Conservation (phyloP, 805 yeast genomes). For the Sugiyamaella marilandica region DNA sequence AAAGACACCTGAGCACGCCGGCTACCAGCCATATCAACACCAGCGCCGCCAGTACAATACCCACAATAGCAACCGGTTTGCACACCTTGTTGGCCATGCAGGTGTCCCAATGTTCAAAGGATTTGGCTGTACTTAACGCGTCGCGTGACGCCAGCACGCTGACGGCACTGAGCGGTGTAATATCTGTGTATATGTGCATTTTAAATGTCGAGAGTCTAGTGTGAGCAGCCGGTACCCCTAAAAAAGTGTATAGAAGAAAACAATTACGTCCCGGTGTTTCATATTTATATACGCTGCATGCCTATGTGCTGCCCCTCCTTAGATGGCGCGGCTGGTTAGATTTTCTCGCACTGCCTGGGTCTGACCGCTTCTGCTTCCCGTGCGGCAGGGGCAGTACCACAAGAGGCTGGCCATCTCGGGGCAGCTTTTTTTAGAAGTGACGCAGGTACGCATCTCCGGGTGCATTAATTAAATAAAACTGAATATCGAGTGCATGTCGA, state of each 20-base stretch:
- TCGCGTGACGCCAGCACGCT: slow-evolving; percentile 8
- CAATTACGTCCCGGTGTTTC: background rate
- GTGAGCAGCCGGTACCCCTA: background rate
- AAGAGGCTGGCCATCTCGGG: no score
- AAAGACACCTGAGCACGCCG: slow-evolving; percentile 50
- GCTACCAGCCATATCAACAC: slow-evolving; percentile 52
- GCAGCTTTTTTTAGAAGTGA: background rate
- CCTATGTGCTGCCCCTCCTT: no score
- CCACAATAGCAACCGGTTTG: slow-evolving; percentile 71
- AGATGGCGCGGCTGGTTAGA: no score
- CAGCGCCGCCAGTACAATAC: slow-evolving; percentile 55
- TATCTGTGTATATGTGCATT: background rate
- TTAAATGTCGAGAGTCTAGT: background rate
- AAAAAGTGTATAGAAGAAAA: background rate
- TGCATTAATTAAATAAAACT: slow-evolving; percentile 19
- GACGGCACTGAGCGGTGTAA: background rate
- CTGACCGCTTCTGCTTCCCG: background rate
- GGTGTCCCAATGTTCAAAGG: slow-evolving; percentile 66
- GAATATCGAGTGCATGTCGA: slow-evolving; percentile 78
- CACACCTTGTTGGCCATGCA: slow-evolving; percentile 77
- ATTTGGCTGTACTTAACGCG: slow-evolving; percentile 9
- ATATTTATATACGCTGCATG: background rate
- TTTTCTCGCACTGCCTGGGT: background rate
- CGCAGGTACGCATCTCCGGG: slow-evolving; percentile 17
- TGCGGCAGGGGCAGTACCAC: no score